phyloP scores from a whole-genome alignment of 257 asterid species.

The Cinchona pubescens region DNA sequence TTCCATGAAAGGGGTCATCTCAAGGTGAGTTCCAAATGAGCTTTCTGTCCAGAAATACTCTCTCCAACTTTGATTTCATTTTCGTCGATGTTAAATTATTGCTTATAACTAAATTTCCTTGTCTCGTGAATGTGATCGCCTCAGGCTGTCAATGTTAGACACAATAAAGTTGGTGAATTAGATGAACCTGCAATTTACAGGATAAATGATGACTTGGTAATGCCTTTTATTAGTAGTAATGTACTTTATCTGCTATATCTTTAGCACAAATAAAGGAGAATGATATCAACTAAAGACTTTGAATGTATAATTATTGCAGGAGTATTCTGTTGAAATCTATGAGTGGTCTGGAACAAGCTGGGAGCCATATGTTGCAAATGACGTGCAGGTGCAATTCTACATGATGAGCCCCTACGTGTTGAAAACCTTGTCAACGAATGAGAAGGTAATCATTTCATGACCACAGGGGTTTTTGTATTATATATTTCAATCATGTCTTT shows the following conservation, averaged over 20 bases:
- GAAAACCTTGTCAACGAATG: conserved; percentile 65
- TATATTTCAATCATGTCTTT: not conserved
- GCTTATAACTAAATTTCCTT: not conserved
- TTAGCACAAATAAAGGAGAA: not conserved
- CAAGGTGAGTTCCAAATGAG: conserved; percentile 47
- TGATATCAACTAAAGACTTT: not conserved
- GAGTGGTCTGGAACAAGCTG: conserved; percentile 85
- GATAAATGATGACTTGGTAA: conserved; percentile 88
- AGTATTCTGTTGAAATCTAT: conserved; percentile 59
- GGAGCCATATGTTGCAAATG: conserved; percentile 75
- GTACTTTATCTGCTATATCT: not conserved
- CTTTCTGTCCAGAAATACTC: not conserved
- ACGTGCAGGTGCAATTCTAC: conserved; percentile 83
- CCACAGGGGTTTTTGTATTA: not conserved
- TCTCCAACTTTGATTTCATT: not conserved
- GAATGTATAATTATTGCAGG: conserved; percentile 32
- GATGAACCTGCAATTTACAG: conserved; percentile 77
- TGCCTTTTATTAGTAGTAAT: not conserved
- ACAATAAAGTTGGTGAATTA: conserved; percentile 64
- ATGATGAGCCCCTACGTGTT: conserved; percentile 91
- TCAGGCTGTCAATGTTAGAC: conserved; percentile 72
- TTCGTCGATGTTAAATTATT: not conserved
- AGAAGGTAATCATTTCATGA: conserved; percentile 44
- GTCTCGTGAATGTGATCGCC: not conserved
- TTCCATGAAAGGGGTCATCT: conserved; percentile 93